Conservation (phyloP, 306 rosid species). For the Lathyrus oleraceus region DNA sequence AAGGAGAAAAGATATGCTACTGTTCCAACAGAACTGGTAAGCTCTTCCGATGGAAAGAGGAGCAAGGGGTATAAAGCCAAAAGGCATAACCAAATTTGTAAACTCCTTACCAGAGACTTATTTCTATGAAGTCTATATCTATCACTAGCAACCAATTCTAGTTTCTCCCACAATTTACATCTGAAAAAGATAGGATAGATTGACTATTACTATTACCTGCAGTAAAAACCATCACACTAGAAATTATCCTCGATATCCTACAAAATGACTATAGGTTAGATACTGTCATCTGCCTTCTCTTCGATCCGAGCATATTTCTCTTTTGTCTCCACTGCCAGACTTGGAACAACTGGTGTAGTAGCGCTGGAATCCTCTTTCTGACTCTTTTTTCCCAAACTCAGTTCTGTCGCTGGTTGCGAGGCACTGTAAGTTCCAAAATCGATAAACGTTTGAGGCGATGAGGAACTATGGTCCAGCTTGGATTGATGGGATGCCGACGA, state of each 20-base stretch:
- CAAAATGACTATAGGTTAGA: constrained; percentile 13
- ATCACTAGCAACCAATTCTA: constrained; percentile 30
- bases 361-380: constrained; percentile 24
- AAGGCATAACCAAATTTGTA: constrained; percentile 10
- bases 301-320: constrained; percentile 7
- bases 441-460: neutral
- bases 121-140: constrained; percentile 15
- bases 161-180: constrained; percentile 30
- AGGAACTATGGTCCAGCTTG: constrained; percentile 6
- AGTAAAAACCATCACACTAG: constrained; percentile 21
- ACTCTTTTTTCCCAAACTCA: constrained; percentile 27
- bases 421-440: constrained; percentile 31
- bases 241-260: constrained; percentile 13
- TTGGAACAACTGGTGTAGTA: constrained; percentile 14
- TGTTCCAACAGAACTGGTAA: constrained; percentile 14
- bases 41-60: constrained; percentile 30
- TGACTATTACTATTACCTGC: constrained; percentile 29
- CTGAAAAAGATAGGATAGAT: neutral
- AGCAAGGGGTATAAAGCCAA: neutral
- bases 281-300: constrained; percentile 33
- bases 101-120: constrained; percentile 27
- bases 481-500: constrained; percentile 28
- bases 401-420: constrained; percentile 11
- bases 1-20: neutral
- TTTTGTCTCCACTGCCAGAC: constrained; percentile 18